Percentiles rank a stretch among this genome's conserved stretches.
These are phyloP conservation scores for Candida ovalis DNA, from an alignment of 805 yeast species.

Conservation along the genomic window DNA sequence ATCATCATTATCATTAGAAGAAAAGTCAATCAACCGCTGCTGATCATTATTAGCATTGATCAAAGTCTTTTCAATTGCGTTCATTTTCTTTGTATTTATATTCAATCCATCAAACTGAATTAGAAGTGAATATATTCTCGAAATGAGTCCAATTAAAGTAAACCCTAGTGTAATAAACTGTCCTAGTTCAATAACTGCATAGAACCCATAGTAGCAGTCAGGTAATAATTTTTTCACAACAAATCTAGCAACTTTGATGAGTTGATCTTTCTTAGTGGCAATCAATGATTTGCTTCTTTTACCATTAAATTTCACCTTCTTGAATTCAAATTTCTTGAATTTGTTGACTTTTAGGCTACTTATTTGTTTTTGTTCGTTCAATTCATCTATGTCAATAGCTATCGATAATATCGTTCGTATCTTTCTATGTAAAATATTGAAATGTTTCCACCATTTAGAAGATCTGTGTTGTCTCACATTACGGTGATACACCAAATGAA, in stretches of 20 bases:
- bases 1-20: neutral
- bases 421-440: constrained; percentile 60
- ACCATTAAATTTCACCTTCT: constrained; percentile 9
- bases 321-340: constrained; percentile 4
- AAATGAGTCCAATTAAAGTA: constrained; percentile 54
- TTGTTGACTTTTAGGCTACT: constrained; percentile 11
- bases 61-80: neutral
- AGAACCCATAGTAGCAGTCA: constrained; percentile 55
- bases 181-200: constrained; percentile 66
- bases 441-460: constrained; percentile 72
- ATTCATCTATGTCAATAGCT: constrained; percentile 24
- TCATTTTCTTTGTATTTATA: neutral
- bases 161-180: constrained; percentile 76
- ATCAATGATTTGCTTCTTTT: constrained; percentile 4
- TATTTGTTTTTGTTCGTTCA: constrained; percentile 6
- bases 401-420: constrained; percentile 38
- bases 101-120: constrained; percentile 18
- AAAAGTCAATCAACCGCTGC: constrained; percentile 8
- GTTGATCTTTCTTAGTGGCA: constrained; percentile 5
- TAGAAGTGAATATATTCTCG: constrained; percentile 37
- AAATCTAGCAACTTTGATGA: constrained; percentile 20
- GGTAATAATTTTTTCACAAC: constrained; percentile 37
- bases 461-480: constrained; percentile 73
- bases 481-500: constrained; percentile 65
- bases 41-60: constrained; percentile 5